Base-by-base conservation (phyloP, 2,329 filamentous ascomycete genomes). In the Sphaerostilbella broomeana region DNA sequence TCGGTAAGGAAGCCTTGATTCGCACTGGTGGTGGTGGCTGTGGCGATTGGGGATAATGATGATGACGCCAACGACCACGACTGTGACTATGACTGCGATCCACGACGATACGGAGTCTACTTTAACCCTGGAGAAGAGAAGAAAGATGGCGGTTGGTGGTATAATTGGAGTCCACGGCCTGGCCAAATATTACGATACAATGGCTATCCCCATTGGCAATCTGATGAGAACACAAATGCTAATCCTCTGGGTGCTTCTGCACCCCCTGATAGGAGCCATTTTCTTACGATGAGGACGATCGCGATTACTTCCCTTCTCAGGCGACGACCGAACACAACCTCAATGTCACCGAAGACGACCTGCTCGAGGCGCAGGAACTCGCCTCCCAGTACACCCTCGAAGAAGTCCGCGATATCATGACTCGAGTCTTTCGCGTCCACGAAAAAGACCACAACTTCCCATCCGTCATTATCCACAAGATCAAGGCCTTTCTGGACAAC, bases 271-370 rank as follows among this genome's bases (percentile, higher is more conserved):
- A 56, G 54, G 49, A 61, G 49, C 60, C 61, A 42, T 63, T 63
- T 40, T 60, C 60, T 7, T 63, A 64, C 44, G 57, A 63, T 38
- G 59, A 64, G 50, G 61, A 63, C 47, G 61, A 61, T 30, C 51
- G 45, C 45, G 54, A 60, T 35, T 54, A 56, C 36, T 51, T 51
- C 18, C 44, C 47, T 6, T 52, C 55, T 22, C 50, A 48, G 11
- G 42, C 44, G 15, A 35, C 40, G 21, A 53, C 60, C 18, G 60
- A 62, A 47, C 60, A 64, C 40, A 58, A 63, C 41, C 59, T 69
- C 39, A 67, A 69, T 44, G 65, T 67, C 21, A 69, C 67, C 32
- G 65, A 69, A 47, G 60, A 67, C 32, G 67, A 70, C 44, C 55
- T 70, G 7, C 59, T 65, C 38, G 63, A 70, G 49, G 67, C 66